Percentiles rank a stretch among this genome's conserved stretches.
Evolutionary conservation across 2,329 filamentous ascomycete species (phyloP).

Genomic region (Seiridium unicorne): DNA sequence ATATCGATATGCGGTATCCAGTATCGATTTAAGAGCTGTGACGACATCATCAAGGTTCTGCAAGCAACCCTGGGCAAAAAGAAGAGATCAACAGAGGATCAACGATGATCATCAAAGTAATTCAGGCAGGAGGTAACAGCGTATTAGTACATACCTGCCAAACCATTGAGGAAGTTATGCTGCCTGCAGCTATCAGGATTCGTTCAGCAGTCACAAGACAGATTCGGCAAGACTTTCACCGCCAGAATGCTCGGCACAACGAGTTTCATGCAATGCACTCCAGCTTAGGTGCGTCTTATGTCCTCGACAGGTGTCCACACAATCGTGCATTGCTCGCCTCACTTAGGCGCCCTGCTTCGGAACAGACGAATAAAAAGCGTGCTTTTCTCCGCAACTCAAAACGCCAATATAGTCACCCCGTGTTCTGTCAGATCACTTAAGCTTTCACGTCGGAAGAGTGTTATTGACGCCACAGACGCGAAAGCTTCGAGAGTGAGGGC

Average conservation of each 20-base stretch:
- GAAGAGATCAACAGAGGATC: neutral
- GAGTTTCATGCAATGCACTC: conserved; percentile 2
- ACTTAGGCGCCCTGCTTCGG: conserved; percentile 4
- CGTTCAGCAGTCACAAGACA: neutral
- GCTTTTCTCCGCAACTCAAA: neutral
- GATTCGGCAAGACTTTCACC: conserved; percentile 2
- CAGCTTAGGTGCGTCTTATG: conserved; percentile 2
- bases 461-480: neutral
- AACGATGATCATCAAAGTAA: neutral
- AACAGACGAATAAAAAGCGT: conserved; percentile 2
- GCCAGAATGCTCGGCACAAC: neutral
- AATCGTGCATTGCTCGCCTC: conserved; percentile 2
- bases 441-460: neutral
- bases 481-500: neutral
- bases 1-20: conserved; percentile 61
- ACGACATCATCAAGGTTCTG: conserved; percentile 19
- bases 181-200: neutral
- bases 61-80: neutral
- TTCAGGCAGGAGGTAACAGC: neutral
- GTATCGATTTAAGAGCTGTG: conserved; percentile 52
- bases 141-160: too few species aligned
- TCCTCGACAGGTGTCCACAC: neutral
- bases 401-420: neutral
- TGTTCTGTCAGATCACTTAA: neutral
- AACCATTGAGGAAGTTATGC: neutral